These are phyloP conservation scores for Dendrobium huoshanense DNA, from an alignment of 106 monocot genomes.

Conservation along the genomic window DNA sequence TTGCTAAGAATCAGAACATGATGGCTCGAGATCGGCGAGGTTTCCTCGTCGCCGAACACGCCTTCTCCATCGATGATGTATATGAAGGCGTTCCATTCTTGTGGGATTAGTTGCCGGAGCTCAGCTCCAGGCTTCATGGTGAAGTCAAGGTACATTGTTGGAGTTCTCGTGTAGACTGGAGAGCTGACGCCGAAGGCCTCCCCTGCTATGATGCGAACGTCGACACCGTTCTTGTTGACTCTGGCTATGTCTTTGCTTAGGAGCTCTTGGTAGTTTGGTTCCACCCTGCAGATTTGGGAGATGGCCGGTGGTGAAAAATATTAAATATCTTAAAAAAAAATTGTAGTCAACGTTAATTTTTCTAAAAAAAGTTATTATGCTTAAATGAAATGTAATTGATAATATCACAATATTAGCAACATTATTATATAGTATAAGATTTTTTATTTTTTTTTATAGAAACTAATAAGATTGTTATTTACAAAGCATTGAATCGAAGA, in stretches of 20 bases:
- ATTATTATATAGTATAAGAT: no score
- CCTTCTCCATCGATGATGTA: slow-evolving; percentile 88
- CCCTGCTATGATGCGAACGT: slow-evolving; percentile 76
- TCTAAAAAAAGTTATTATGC: no score
- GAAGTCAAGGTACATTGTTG: slow-evolving; percentile 94
- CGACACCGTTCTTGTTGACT: slow-evolving; percentile 64
- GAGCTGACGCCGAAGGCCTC: slow-evolving; percentile 78
- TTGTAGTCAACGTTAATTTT: no score
- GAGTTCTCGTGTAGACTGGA: slow-evolving; percentile 87
- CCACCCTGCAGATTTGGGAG: slow-evolving; percentile 40
- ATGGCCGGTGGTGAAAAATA: no score
- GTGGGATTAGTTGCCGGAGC: slow-evolving; percentile 48
- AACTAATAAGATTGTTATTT: no score
- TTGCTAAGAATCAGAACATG: slow-evolving; percentile 50
- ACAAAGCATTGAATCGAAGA: not conserved
- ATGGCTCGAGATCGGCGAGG: slow-evolving; percentile 28
- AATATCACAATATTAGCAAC: no score
- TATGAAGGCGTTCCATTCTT: slow-evolving; percentile 67
- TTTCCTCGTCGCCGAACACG: slow-evolving; percentile 32
- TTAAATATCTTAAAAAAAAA: no score
- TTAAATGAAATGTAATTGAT: not conserved
- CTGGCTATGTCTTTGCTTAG: slow-evolving; percentile 66
- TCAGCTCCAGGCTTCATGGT: slow-evolving; percentile 62
- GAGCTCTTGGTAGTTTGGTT: slow-evolving; percentile 82
- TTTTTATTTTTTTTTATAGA: no score